Evolutionary conservation across 2,329 filamentous ascomycete genomes (phyloP).

Genomic region (Penicillium sp.): DNA sequence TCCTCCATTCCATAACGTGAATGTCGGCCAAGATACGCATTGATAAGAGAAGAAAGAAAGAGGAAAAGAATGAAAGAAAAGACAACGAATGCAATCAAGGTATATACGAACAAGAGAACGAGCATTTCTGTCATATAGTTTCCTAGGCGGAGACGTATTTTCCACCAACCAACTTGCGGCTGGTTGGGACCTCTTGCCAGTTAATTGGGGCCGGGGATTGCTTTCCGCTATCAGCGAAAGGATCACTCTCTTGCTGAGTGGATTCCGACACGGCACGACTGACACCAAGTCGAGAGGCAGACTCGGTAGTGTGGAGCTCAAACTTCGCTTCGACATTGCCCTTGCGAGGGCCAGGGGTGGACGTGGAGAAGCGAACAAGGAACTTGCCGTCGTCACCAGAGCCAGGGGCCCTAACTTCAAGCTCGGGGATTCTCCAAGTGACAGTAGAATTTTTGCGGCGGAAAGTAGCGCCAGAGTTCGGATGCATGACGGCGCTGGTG

Average conservation of each 20-base stretch:
- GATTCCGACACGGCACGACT: conserved; percentile 34
- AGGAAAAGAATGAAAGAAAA: not conserved
- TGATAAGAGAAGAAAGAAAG: not conserved
- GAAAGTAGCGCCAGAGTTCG: conserved; percentile 46
- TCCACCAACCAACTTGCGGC: conserved; percentile 69
- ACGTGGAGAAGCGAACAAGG: conserved; percentile 77
- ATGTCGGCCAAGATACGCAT: not conserved
- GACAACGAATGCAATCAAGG: conserved; percentile 3
- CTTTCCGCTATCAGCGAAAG: conserved; percentile 49
- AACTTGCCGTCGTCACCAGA: conserved; percentile 64
- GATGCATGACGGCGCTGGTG: conserved; percentile 47
- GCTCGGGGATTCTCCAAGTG: conserved; percentile 47
- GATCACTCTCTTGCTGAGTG: conserved; percentile 40
- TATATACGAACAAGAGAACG: conserved; percentile 19
- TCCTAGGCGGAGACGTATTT: conserved; percentile 64
- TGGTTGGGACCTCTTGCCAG: conserved; percentile 68
- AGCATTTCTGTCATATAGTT: conserved; percentile 20
- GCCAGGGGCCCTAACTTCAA: conserved; percentile 51
- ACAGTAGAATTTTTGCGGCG: conserved; percentile 48
- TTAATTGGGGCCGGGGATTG: conserved; percentile 30
- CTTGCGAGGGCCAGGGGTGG: conserved; percentile 67
- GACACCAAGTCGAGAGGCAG: conserved; percentile 67
- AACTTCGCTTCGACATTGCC: conserved; percentile 81
- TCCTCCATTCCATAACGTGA: not conserved
- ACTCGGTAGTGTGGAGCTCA: conserved; percentile 62